Percentiles rank a stretch among this genome's conserved stretches.
Conservation (phyloP, 106 monocot species). For the Dendrobium nobile region DNA sequence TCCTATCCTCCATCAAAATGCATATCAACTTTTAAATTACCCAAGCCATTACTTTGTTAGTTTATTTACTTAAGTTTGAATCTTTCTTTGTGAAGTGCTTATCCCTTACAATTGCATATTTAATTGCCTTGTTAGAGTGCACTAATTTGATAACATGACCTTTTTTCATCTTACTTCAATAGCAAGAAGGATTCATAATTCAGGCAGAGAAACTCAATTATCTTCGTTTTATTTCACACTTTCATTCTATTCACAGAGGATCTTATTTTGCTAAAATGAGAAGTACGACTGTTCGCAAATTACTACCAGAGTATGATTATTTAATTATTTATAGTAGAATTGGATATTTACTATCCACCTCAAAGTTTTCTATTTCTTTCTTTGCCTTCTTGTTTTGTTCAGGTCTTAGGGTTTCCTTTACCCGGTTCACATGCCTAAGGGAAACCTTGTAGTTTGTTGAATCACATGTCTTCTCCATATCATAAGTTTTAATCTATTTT, state of each 20-base stretch:
- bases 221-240: conserved; percentile 79
- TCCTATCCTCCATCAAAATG: too few species aligned
- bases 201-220: conserved; percentile 86
- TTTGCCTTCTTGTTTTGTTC: conserved; percentile 9
- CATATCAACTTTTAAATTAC: too few species aligned
- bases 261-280: conserved; percentile 89
- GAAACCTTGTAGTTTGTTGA: conserved; percentile 90
- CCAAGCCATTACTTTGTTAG: neutral
- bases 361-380: conserved; percentile 1
- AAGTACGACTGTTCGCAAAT: conserved; percentile 74
- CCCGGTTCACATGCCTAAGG: conserved; percentile 98
- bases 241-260: conserved; percentile 90
- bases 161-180: neutral
- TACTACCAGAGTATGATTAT: conserved; percentile 88
- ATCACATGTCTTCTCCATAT: conserved; percentile 82
- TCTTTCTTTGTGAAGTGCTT: neutral
- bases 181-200: conserved; percentile 86
- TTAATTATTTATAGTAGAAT: conserved; percentile 1
- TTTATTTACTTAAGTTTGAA: neutral
- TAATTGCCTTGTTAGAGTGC: neutral
- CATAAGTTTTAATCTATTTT: conserved; percentile 34
- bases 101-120: neutral
- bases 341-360: neutral
- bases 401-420: conserved; percentile 99
- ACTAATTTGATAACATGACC: neutral